Evolutionary conservation across 495 filamentous ascomycete genomes (phyloP).

Genomic region (Penicillium longicatenatum): DNA sequence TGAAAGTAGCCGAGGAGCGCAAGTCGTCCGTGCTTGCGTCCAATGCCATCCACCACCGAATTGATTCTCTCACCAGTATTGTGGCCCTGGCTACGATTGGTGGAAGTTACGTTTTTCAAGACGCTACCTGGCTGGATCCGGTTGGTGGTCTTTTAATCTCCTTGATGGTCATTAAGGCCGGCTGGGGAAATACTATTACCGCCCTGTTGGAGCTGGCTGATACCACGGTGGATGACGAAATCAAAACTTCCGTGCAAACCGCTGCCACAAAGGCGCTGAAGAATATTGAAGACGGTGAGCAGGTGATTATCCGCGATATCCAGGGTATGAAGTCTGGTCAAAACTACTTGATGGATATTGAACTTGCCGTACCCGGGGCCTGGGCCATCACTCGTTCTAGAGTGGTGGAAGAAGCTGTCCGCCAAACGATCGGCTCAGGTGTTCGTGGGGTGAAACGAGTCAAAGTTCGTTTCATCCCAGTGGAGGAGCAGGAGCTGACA

Average conservation of each 20-base stretch:
- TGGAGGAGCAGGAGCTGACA: constrained; percentile 49
- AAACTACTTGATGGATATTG: constrained; percentile 89
- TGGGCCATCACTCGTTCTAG: constrained; percentile 71
- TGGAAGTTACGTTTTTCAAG: constrained; percentile 80
- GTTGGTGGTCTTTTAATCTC: constrained; percentile 91
- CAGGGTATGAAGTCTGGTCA: constrained; percentile 92
- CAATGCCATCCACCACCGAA: constrained; percentile 93
- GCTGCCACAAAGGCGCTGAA: constrained; percentile 62
- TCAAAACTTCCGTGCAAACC: constrained; percentile 66
- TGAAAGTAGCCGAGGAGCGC: constrained; percentile 93
- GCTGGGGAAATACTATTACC: constrained; percentile 78
- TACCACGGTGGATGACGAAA: constrained; percentile 80
- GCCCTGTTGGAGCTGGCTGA: constrained; percentile 88
- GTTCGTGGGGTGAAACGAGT: constrained; percentile 82
- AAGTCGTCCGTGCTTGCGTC: constrained; percentile 96
- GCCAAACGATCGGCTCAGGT: constrained; percentile 67
- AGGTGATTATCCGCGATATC: constrained; percentile 67
- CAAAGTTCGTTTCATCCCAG: constrained; percentile 77
- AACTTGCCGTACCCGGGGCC: constrained; percentile 70
- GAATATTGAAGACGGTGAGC: constrained; percentile 34
- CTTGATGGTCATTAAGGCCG: constrained; percentile 87
- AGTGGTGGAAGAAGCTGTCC: constrained; percentile 70
- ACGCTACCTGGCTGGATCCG: constrained; percentile 92
- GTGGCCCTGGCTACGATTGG: constrained; percentile 87
- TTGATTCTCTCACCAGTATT: constrained; percentile 92